phyloP scores from a whole-genome alignment of 2,329 filamentous ascomycete genomes.

The Zymoseptoria brevis region DNA sequence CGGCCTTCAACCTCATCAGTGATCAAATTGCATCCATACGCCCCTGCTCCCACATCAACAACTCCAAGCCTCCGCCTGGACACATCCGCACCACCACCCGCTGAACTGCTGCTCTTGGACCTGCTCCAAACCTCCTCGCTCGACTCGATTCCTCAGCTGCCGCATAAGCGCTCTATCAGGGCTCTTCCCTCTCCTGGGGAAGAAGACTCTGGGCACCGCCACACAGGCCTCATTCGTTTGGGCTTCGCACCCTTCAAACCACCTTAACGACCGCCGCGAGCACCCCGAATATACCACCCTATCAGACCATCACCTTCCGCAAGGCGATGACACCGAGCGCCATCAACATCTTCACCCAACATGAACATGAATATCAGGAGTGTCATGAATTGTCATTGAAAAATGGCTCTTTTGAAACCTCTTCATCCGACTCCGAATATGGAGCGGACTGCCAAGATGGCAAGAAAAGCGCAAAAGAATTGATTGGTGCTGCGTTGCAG shows the following conservation, averaged over 20 bases:
- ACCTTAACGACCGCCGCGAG: conserved; percentile 62
- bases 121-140: conserved; percentile 42
- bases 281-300: conserved; percentile 15
- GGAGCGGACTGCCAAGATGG: conserved; percentile 38
- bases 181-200: conserved; percentile 96
- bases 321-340: conserved; percentile 68
- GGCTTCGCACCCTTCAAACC: conserved; percentile 91
- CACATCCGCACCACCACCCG: conserved; percentile 29
- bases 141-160: conserved; percentile 74
- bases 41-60: conserved; percentile 41
- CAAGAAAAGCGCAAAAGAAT: conserved; percentile 56
- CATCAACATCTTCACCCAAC: conserved; percentile 42
- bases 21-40: conserved; percentile 42
- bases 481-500: conserved; percentile 83
- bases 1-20: conserved; percentile 35
- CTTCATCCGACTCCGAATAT: conserved; percentile 15
- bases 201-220: conserved; percentile 99
- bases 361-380: conserved; percentile 24
- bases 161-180: conserved; percentile 97
- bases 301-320: conserved; percentile 10
- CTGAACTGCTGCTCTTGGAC: conserved; percentile 38
- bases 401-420: conserved; percentile 16
- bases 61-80: conserved; percentile 37
- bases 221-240: conserved; percentile 56
- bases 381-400: conserved; percentile 31